Evolutionary conservation across 2,329 filamentous ascomycete species (phyloP).

Genomic region (Elsinoe batatas): DNA sequence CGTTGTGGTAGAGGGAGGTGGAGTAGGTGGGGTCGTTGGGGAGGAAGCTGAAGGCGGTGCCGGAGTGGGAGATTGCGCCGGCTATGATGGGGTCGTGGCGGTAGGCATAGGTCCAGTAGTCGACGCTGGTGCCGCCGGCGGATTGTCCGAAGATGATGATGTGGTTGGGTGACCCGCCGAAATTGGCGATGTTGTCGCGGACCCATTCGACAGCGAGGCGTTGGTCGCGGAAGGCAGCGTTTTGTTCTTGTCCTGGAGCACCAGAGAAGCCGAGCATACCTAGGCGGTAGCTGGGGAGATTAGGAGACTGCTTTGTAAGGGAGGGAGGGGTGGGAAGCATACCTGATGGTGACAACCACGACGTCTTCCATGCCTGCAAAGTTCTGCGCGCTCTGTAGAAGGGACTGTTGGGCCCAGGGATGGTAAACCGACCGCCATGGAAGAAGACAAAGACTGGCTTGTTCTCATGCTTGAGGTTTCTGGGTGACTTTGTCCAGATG

Average conservation of each 20-base stretch:
- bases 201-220: conserved; percentile 32
- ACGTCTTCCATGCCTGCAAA: conserved; percentile 45
- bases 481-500: conserved; percentile 29
- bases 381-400: conserved; percentile 39
- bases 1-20: conserved; percentile 23
- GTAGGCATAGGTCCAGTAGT: conserved; percentile 34
- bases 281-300: conserved; percentile 45
- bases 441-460: conserved; percentile 41
- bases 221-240: conserved; percentile 34
- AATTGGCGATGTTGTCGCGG: conserved; percentile 27
- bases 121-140: conserved; percentile 24
- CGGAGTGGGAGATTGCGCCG: conserved; percentile 31
- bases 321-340: neutral
- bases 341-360: conserved; percentile 43
- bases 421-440: conserved; percentile 35
- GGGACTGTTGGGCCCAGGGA: conserved; percentile 34
- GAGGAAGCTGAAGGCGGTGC: conserved; percentile 35
- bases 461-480: conserved; percentile 24
- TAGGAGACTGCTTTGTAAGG: neutral
- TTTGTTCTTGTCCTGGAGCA: conserved; percentile 45
- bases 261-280: conserved; percentile 49
- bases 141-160: conserved; percentile 34
- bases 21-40: conserved; percentile 29
- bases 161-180: conserved; percentile 27
- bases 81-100: conserved; percentile 28